These are phyloP conservation scores for Effrenium voratum DNA, from an alignment of 73 alveolate genomes.

Conservation along the genomic window DNA sequence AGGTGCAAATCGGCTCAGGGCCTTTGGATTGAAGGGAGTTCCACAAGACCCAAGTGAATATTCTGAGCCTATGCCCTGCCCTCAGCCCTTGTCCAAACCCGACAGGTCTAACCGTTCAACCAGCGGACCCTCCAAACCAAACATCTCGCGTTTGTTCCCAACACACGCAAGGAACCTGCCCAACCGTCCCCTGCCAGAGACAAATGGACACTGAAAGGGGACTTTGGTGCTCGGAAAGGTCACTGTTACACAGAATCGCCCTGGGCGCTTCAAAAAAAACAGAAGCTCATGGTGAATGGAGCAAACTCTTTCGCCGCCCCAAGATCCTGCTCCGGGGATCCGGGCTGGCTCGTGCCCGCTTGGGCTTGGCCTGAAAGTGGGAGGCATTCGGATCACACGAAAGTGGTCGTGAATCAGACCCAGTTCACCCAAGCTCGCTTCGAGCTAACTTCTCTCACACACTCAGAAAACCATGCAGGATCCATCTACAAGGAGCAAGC, in stretches of 20 bases:
- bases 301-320: not conserved
- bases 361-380: constrained; percentile 48
- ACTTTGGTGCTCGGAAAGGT: not conserved
- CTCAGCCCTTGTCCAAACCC: too few species aligned
- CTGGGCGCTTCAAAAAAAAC: not conserved
- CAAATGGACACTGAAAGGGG: not conserved
- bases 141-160: too few species aligned
- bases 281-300: not conserved
- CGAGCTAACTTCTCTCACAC: not conserved
- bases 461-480: not conserved
- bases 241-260: not conserved
- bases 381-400: not conserved
- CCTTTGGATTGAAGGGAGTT: too few species aligned
- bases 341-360: constrained; percentile 72
- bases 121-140: too few species aligned
- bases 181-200: not conserved
- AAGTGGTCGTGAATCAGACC: not conserved
- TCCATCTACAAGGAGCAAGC: not conserved
- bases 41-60: too few species aligned
- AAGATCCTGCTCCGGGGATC: not conserved
- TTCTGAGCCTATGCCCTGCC: too few species aligned
- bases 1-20: too few species aligned
- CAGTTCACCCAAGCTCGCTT: not conserved
- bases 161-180: not conserved
- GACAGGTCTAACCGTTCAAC: too few species aligned